Conservation (phyloP, 148 eudicot genomes). For the Bassia scoparia region DNA sequence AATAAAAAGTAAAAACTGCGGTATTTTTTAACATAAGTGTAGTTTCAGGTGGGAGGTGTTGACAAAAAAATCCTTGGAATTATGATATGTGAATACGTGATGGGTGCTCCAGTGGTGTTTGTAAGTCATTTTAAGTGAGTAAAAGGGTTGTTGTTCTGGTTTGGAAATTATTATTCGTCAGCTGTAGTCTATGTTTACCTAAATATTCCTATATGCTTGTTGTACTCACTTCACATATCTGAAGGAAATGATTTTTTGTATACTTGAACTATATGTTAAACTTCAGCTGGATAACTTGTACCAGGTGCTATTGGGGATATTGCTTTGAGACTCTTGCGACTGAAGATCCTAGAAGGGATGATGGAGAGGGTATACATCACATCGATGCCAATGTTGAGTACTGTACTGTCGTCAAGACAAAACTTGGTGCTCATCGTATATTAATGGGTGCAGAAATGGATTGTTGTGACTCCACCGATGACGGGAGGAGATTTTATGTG, state of each 20-base stretch:
- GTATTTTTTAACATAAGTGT: no score
- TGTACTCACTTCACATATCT: no score
- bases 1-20: no score
- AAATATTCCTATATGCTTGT: no score
- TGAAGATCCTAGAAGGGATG: constrained; percentile 81
- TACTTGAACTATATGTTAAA: background rate
- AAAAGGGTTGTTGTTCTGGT: no score
- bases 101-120: background rate
- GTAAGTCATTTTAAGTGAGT: background rate
- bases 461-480: constrained; percentile 92
- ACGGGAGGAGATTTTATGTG: constrained; percentile 88
- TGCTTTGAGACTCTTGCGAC: constrained; percentile 96
- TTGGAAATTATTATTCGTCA: background rate
- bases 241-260: background rate
- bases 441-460: constrained; percentile 99
- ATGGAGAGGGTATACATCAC: constrained; percentile 78
- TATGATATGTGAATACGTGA: no score
- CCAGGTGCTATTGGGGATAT: constrained; percentile 95
- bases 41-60: no score
- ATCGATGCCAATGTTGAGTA: constrained; percentile 86
- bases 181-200: background rate
- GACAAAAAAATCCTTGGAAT: no score
- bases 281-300: constrained; percentile 11
- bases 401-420: constrained; percentile 85
- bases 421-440: constrained; percentile 90